Evolutionary conservation across 805 yeast genomes (phyloP), one percentile per base, ranked within the genome.

Genomic region (Starmerella etchellsii): DNA sequence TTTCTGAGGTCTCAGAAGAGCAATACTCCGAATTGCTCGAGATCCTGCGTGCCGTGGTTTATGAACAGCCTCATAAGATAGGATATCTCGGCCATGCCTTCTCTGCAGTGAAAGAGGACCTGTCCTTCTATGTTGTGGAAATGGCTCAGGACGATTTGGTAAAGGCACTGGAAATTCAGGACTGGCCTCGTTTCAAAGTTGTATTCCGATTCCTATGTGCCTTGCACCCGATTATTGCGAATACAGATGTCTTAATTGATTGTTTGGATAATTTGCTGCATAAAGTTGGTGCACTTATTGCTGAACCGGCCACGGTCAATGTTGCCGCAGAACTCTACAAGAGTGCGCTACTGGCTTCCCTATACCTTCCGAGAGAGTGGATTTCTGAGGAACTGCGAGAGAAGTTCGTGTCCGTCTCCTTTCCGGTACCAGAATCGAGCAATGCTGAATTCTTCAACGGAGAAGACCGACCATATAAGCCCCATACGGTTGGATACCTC

Each of bases 11-110:
- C 34, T 77, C 81, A 42, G 74, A 74, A 53, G 75, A 81, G 51
- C 69, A 79, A 28, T 73, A 82, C 44, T 62, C 61, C 26, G 73
- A 78, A 3, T 63, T 82, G 18, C 61, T 82, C 44, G 67, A 69
- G 36, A 80, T 82, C 2, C 55, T 85, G 21, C 69, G 70, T 40
- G 82, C 94, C 2, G 70, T 81, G 33, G 67, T 79, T 10, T 61
- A 72, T 23, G 97, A 91, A 59, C 95, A 88, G 59, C 97, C 99
- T 0, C 94, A 87, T 48, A 91, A 87, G 57, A 71, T 79, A 44
- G 74, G 78, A 13, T 71, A 77, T n/a, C 60, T 88, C 42, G 71
- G 84, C 22, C 74, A 77, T 8, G 65, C 84, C 49, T 62, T 85
- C 4, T 15, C 36, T 15, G 40, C 23, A 5, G 36, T 34, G 3